phyloP scores from a whole-genome alignment of 306 rosid genomes.

The Rosa lucieae region DNA sequence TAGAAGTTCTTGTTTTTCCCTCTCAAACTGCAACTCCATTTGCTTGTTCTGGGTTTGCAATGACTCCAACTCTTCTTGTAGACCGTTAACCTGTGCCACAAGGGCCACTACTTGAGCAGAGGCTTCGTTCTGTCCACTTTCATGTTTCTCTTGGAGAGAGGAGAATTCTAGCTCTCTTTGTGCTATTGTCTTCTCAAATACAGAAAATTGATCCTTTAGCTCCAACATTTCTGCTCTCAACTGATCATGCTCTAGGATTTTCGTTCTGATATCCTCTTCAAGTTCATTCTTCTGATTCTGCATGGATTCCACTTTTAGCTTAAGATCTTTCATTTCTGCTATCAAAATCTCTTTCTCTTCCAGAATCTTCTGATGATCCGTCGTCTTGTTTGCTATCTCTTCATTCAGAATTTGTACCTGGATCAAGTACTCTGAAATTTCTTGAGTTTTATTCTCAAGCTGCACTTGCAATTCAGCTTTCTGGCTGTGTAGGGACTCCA shows the following conservation, averaged over 20 bases:
- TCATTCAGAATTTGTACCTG: conserved; percentile 64
- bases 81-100: conserved; percentile 44
- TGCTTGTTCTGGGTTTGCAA: conserved; percentile 56
- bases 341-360: conserved; percentile 55
- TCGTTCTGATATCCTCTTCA: conserved; percentile 45
- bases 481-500: conserved; percentile 47
- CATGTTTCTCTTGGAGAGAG: conserved; percentile 45
- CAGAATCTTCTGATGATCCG: conserved; percentile 44
- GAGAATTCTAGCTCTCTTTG: conserved; percentile 53
- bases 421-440: conserved; percentile 43
- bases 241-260: conserved; percentile 35
- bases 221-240: conserved; percentile 45
- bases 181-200: conserved; percentile 46
- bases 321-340: conserved; percentile 41
- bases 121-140: conserved; percentile 48
- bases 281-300: conserved; percentile 40
- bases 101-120: conserved; percentile 48
- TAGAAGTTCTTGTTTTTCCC: conserved; percentile 49
- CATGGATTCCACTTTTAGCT: conserved; percentile 45
- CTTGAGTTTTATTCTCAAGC: conserved; percentile 45
- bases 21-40: conserved; percentile 43
- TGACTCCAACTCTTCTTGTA: conserved; percentile 57
- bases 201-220: conserved; percentile 38
- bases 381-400: conserved; percentile 46
- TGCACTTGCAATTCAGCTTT: conserved; percentile 59